Evolutionary conservation across 345 rosid species (phyloP), one percentile per base, ranked within the genome.

Genomic region (Hevea brasiliensis): DNA sequence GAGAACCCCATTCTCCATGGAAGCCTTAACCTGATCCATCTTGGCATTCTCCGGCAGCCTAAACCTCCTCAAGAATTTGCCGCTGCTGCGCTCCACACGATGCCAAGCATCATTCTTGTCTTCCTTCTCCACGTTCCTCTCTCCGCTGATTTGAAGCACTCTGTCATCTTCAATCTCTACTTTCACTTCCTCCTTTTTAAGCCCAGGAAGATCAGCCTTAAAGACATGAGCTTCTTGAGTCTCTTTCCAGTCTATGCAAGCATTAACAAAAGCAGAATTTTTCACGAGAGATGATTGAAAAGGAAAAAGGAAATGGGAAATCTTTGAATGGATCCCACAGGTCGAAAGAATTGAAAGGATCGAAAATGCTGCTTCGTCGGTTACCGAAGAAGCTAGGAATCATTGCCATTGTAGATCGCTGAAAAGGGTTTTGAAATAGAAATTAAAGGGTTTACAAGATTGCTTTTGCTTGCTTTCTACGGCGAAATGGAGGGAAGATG

Each of bases 201-300:
- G 53, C 27, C 76, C 70, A 0, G 70, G 70, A 63, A 73, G 55
- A 54, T 73, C 76, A 11, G 70, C 76, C 55, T 64, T 51, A 62
- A 64, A 73, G 6, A 64, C 54, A 44, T 64, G 76, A 24, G 64
- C 62, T 42, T 64, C 56, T 7, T 45, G 76, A 2, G 76, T 73
- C 42, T 73, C 76, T 17, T 42, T 73, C 70, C 76, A 64, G 8
- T 73, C 70, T 9, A 72, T 18, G 8, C 63, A 54, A 0, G 62
- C 41, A 24, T 26, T 54, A 3, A 65, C 54, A 11, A 51, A 53
- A 24, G 70, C 67, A 7, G 74, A 24, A 4, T 65, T 54, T n/a
- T 3, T 53, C 76, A 7, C 7, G 17, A 23, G 69, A 21, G 61
- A 61, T 17, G 8, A 29, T 14, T 20, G 37, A 48, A 20, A 24